phyloP scores from a whole-genome alignment of 441 rosid species.

The Erodium moschatum region DNA sequence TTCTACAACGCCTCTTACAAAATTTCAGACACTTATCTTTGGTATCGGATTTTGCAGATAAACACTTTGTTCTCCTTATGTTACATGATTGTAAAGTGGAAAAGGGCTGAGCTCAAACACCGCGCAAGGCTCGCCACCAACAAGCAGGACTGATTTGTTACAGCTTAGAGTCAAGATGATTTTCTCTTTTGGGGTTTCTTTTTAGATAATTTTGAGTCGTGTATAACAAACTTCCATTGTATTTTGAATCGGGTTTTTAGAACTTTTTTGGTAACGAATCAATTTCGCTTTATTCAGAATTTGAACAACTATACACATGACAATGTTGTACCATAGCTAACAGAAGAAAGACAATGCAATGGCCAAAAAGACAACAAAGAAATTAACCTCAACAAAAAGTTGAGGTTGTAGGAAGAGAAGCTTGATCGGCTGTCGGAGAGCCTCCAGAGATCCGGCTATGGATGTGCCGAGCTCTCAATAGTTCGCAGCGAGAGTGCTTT shows the following conservation, averaged over 20 bases:
- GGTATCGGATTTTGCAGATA: conserved; percentile 35
- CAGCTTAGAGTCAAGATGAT: neutral
- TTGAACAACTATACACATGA: too few relatives aligned
- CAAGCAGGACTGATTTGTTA: conserved; percentile 53
- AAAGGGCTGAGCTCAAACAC: conserved; percentile 87
- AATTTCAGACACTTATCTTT: neutral
- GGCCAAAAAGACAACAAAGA: neutral
- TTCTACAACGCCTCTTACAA: neutral
- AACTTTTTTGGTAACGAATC: too few relatives aligned
- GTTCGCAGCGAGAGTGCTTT: too few relatives aligned
- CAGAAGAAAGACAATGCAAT: neutral
- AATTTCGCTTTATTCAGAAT: neutral
- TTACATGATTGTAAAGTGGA: conserved; percentile 75
- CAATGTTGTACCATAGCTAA: neutral
- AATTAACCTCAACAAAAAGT: neutral
- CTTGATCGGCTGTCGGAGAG: neutral
- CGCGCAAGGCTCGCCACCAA: conserved; percentile 60
- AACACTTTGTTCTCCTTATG: conserved; percentile 77
- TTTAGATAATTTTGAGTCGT: neutral
- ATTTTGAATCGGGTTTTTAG: too few relatives aligned
- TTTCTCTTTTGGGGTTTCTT: neutral
- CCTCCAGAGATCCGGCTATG: too few relatives aligned
- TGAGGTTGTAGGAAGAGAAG: neutral
- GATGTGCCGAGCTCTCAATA: neutral
- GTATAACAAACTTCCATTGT: neutral